Percentiles rank a stretch among this genome's conserved stretches.
Evolutionary conservation across 805 yeast genomes (phyloP).

Genomic region (Saitoella complicata): DNA sequence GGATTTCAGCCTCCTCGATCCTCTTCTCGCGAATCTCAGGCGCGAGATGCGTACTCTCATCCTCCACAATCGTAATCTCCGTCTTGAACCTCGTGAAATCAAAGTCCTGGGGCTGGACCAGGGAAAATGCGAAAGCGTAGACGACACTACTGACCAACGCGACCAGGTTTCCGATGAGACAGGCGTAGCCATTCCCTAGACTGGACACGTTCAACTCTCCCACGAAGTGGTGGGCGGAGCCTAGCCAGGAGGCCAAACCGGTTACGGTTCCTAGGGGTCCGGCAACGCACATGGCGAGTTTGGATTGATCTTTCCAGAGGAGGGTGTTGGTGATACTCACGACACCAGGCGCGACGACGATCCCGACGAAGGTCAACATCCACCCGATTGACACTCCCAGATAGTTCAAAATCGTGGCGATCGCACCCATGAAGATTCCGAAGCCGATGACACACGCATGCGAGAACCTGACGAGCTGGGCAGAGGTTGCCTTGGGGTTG

Average conservation of each 20-base stretch:
- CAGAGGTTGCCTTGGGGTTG: slow-evolving; percentile 65
- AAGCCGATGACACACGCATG: slow-evolving; percentile 50
- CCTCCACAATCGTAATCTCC: slow-evolving; percentile 49
- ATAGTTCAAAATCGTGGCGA: slow-evolving; percentile 65
- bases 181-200: slow-evolving; percentile 28
- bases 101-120: slow-evolving; percentile 49
- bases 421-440: slow-evolving; percentile 48
- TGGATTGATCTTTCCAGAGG: slow-evolving; percentile 48
- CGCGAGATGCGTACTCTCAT: slow-evolving; percentile 34
- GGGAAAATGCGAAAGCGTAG: slow-evolving; percentile 49
- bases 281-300: slow-evolving; percentile 32
- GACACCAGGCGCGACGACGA: slow-evolving; percentile 75
- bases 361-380: slow-evolving; percentile 76
- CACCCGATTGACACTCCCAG: slow-evolving; percentile 79
- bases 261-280: slow-evolving; percentile 38
- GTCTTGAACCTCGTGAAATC: slow-evolving; percentile 50
- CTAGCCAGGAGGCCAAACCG: slow-evolving; percentile 33
- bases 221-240: slow-evolving; percentile 27
- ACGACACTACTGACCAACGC: slow-evolving; percentile 60
- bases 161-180: slow-evolving; percentile 68
- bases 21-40: slow-evolving; percentile 28
- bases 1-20: slow-evolving; percentile 26
- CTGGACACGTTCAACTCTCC: slow-evolving; percentile 29
- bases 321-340: slow-evolving; percentile 58
- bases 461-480: slow-evolving; percentile 48